Evolutionary conservation across 495 filamentous ascomycete species (phyloP), one percentile per base, ranked within the genome.

Genomic region (Terfezia boudieri): DNA sequence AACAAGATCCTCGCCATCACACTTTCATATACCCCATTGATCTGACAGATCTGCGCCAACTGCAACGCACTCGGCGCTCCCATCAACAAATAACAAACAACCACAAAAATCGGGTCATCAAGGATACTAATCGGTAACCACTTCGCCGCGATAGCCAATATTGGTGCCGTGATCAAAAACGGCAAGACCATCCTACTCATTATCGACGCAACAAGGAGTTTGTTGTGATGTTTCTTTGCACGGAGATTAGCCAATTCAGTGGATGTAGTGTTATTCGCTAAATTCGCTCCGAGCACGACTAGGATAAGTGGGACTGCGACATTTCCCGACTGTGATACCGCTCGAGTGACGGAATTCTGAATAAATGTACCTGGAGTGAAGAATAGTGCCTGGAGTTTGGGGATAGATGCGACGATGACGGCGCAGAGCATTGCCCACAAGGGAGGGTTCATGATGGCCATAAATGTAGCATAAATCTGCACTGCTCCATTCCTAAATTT

Each of bases 361-460:
- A 98, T 70, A 60, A 98, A 95, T 5, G 86, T 85, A 26, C 88
- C 90, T 12, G 84, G 78, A 50, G 78, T 72, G 70, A 95, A 98
- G 71, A 98, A 96, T 12, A 87, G 69, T 32, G 70, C 69, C 66
- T 98, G 88, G 2, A 96, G 73, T 2, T 71, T 65, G 0, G 90
- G 92, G n/a, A 95, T 75, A 2, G 86, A 93, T 32, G 92, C 90
- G 6, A 96, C 81, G 54, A 95, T 65, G 54, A 96, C 81, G 16
- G 92, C 83, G 17, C 77, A 68, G 2, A 96, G 72, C 89, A 98
- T 96, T 9, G 90, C 89, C 86, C 88, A 96, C 1, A 98, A 77
- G 0, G 90, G 92, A 7, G 90, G 89, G 67, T 96, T 98, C 90
- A 98, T 96, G 67, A 94, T 90, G 37, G 82, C 82, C 83, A 83